Base-by-base conservation (phyloP, 441 rosid species). In the Bocquillonia castaneifolia region DNA sequence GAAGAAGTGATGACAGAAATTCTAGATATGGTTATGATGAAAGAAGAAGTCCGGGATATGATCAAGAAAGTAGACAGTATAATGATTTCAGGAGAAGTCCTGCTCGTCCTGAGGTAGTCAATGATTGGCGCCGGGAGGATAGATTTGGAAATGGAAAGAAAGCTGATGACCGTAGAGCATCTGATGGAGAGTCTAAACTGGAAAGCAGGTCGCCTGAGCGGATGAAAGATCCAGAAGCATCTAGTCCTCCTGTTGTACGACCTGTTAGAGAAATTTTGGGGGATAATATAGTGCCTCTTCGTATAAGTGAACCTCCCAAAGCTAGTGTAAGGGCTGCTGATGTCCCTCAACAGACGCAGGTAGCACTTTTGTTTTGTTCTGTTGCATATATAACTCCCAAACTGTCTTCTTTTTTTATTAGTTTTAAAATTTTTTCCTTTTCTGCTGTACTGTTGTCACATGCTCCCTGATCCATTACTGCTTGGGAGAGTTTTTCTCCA, bases 231-330 rank as follows among this genome's bases (percentile, higher is more conserved):
- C 12, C 81, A 51, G 90, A 78, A 39, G 73, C 86, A 57, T 82
- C 90, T 65, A 90, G 96, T 65, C 92, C 97, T 59, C 98, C 97
- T 47, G 70, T 85, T 25, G 81, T 81, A 59, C 87, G 88, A 6
- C 98, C 99, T 18, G 93, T 94, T 59, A 85, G 98, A 74, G 99
- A 92, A 85, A 92, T 94, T 80, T 79, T 94, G 77, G 95, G 96
- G 65, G 98, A 90, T 72, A 88, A 76, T 74, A 79, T 89, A 67
- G 69, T 85, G 77, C 98, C 98, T 71, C 92, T 91, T 76, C 85
- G 93, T 65, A 83, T 95, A 65, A 78, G 73, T 66, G 98, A 92
- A 78, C 98, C 97, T 75, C 97, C 91, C 65, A 95, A 90, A 76
- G 76, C 84, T 67, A 85, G 77, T 82, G 83, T 75, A 67, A 85